phyloP scores from a whole-genome alignment of 2,329 filamentous ascomycete species.

The Colletotrichum cuscutae region DNA sequence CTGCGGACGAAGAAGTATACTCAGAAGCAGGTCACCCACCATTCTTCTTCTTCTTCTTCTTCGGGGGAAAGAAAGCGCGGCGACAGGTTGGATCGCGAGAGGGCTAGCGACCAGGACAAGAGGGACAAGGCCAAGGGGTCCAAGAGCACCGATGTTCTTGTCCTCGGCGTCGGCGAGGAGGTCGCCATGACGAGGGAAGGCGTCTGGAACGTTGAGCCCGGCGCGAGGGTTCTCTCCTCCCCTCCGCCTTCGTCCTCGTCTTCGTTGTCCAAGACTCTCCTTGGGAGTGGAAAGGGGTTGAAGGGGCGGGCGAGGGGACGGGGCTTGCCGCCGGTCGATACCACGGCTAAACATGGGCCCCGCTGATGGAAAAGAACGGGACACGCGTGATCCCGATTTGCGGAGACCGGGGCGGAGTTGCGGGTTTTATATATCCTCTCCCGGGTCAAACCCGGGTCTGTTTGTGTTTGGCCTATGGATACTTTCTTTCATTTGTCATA shows the following conservation, averaged over 20 bases:
- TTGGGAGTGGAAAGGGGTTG: not conserved
- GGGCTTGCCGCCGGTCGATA: constrained; percentile 17
- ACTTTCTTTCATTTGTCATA: not conserved
- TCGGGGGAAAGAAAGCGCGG: not conserved
- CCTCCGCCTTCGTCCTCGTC: not conserved
- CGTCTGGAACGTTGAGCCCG: constrained; percentile 39
- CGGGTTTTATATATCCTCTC: not conserved
- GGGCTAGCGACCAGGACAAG: constrained; percentile 9
- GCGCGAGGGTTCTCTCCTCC: not conserved
- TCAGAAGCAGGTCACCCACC: constrained; percentile 55
- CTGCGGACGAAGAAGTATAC: constrained; percentile 58
- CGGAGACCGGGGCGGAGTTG: too few relatives aligned
- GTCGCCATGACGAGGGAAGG: constrained; percentile 54
- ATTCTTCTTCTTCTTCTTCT: not conserved
- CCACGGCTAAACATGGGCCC: constrained; percentile 2
- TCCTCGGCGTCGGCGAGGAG: constrained; percentile 54
- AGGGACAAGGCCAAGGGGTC: constrained; percentile 23
- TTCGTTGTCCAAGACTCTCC: not conserved
- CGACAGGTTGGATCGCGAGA: constrained; percentile 5
- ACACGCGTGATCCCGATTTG: too few relatives aligned
- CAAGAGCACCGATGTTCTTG: constrained; percentile 52
- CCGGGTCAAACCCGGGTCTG: not conserved
- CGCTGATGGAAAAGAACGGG: not conserved
- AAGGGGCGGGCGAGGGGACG: constrained; percentile 12
- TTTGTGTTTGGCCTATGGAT: not conserved